A percentile compares a stretch with the other conserved stretches of the same genome.
phyloP scores from a whole-genome alignment of 192 early-diverging fungal species.

The Radiomyces spectabilis region DNA sequence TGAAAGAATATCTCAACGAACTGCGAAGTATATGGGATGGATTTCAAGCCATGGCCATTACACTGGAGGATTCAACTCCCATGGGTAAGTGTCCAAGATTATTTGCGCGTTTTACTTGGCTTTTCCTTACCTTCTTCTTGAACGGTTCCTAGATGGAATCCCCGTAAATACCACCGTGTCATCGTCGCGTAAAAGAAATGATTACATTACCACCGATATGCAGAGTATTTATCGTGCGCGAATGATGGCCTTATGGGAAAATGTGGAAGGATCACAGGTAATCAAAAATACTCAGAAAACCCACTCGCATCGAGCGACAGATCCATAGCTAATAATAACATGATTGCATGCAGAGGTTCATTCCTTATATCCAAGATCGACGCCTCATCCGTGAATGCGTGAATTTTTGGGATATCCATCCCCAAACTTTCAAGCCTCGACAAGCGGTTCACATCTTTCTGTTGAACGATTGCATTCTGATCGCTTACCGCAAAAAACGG shows the following conservation, averaged over 20 bases:
- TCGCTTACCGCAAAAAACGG: slow-evolving; percentile 74
- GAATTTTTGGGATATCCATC: slow-evolving; percentile 74
- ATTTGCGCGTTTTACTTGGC: no score
- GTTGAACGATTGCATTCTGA: slow-evolving; percentile 77
- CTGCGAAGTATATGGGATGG: slow-evolving; percentile 43
- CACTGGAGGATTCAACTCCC: slow-evolving; percentile 20
- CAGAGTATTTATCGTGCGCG: slow-evolving; percentile 46
- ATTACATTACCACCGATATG: slow-evolving; percentile 35
- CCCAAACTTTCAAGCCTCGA: slow-evolving; percentile 60
- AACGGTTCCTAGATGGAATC: no score
- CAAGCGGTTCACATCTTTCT: slow-evolving; percentile 77
- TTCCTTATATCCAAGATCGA: slow-evolving; percentile 62
- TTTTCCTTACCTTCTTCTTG: no score
- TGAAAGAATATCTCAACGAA: slow-evolving; percentile 64
- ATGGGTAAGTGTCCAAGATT: no score
- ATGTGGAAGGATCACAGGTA: slow-evolving; percentile 55
- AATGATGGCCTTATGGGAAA: slow-evolving; percentile 49
- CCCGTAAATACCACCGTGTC: no score
- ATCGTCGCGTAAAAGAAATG: slow-evolving; percentile 15
- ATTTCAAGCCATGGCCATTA: slow-evolving; percentile 35
- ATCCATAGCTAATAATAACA: no score
- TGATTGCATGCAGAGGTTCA: slow-evolving; percentile 40
- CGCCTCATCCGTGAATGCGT: slow-evolving; percentile 68
- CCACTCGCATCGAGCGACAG: no score
- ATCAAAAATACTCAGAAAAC: background rate